Base-by-base conservation (phyloP, 202 grass and related monocot species). In the Panicum hallii region DNA sequence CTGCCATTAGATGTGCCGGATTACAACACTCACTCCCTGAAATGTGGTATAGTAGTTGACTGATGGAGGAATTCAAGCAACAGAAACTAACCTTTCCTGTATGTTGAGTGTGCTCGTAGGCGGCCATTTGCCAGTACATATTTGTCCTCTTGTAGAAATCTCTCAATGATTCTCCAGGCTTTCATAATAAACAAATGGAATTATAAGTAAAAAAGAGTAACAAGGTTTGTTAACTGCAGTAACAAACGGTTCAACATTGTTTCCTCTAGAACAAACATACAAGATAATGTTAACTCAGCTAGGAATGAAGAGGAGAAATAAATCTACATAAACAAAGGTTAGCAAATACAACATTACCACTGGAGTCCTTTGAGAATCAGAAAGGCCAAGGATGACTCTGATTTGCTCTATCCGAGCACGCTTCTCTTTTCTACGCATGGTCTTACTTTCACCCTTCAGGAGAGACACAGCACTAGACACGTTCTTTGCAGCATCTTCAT, bases 81-180 rank as follows among this genome's bases (percentile, higher is more conserved):
- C 13, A 1, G 4, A 30, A 81, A 81, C 67, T 54, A 34, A 98
- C 96, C 96, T 99, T 99, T 84, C 96, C 96, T 19, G 96, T 95
- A 63, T 99, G 96, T 76, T 99, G 93, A 47, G 96, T 99, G 87
- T 99, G 96, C 86, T 99, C 96, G 7, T 90, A 92, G 62, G 96
- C 93, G 49, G 96, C 96, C 96, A 95, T 95, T 67, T 95, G 93
- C 96, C 93, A 99, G 81, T 99, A 99, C 93, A 90, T 94, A 63
- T 87, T 89, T 76, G 96, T 99, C 85, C 96, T 92, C 78, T 84
- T 92, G 77, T 95, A 99, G 72, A 99, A 99, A 87, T 99, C 93
- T 44, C 45, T 95, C 61, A 99, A 83, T 36, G 85, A 79, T 74
- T 99, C 96, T 87, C 96, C 93, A 42, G 93, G 96, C 96, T 98